phyloP scores from a whole-genome alignment of 306 rosid species.

The Acacia confusa region DNA sequence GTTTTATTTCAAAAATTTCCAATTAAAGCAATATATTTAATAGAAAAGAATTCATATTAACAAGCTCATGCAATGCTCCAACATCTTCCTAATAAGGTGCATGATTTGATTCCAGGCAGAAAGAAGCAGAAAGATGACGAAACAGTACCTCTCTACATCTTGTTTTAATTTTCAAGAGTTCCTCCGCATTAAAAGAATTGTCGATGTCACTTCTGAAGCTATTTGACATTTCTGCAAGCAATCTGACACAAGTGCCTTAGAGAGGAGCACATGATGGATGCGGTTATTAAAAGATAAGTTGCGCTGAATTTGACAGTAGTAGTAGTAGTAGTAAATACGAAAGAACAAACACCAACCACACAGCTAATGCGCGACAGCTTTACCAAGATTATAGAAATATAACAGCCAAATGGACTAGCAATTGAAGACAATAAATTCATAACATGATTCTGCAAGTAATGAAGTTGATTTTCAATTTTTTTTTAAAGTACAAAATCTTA shows the following conservation, averaged over 20 bases:
- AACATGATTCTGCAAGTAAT: background rate
- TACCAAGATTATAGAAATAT: background rate
- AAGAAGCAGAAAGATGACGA: background rate
- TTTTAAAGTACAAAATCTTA: background rate
- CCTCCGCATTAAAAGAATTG: conserved; percentile 42
- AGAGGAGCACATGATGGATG: conserved; percentile 14
- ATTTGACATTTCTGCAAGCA: conserved; percentile 53
- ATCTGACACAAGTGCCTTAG: conserved; percentile 17
- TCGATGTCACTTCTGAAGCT: conserved; percentile 31
- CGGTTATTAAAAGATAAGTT: background rate
- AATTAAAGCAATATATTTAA: background rate
- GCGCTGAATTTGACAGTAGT: background rate
- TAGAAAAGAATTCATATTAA: background rate
- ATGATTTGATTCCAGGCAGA: background rate
- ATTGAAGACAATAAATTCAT: background rate
- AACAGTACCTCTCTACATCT: conserved; percentile 64
- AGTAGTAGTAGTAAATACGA: background rate
- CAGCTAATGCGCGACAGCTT: background rate
- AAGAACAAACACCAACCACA: conserved; percentile 13
- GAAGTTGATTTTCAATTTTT: background rate
- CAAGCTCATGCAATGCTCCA: background rate
- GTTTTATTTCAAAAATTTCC: background rate
- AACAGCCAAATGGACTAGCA: background rate
- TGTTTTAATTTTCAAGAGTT: conserved; percentile 57
- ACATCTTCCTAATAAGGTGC: background rate